phyloP scores from a whole-genome alignment of 225 moss, liverwort and hornwort species.

The Climacium dendroides region DNA sequence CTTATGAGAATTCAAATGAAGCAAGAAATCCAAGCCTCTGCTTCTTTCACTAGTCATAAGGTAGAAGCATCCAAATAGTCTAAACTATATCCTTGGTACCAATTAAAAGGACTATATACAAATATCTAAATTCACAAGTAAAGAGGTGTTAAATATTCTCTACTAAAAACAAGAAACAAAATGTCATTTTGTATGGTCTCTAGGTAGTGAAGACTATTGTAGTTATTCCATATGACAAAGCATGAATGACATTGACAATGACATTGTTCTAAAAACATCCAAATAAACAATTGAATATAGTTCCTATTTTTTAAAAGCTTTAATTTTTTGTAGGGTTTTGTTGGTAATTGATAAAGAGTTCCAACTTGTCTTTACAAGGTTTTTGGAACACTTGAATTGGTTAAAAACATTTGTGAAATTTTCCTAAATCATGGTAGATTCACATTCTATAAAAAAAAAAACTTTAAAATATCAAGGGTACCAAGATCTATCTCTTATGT shows the following conservation, averaged over 20 bases:
- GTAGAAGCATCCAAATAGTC: background rate
- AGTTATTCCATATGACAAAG: background rate
- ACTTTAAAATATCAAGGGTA: background rate
- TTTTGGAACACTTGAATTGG: accelerated
- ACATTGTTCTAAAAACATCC: background rate
- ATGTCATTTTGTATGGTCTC: background rate
- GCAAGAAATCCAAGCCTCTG: accelerated
- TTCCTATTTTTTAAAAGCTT: background rate
- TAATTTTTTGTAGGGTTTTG: background rate
- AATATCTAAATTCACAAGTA: too few species aligned
- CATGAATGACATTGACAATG: accelerated
- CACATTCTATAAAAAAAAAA: background rate
- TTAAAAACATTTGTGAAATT: background rate
- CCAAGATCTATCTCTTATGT: background rate
- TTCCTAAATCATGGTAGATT: background rate
- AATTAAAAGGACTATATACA: accelerated
- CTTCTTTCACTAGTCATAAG: background rate
- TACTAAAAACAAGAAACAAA: accelerated
- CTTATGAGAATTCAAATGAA: background rate
- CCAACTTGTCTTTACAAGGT: too few species aligned
- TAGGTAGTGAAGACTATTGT: background rate
- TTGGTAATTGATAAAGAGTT: background rate
- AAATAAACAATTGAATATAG: too few species aligned
- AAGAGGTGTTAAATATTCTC: background rate
- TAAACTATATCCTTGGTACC: background rate